Evolutionary conservation across 305 asterid species (phyloP), one percentile per base, ranked within the genome.

Genomic region (Solanum aculeatissimum): DNA sequence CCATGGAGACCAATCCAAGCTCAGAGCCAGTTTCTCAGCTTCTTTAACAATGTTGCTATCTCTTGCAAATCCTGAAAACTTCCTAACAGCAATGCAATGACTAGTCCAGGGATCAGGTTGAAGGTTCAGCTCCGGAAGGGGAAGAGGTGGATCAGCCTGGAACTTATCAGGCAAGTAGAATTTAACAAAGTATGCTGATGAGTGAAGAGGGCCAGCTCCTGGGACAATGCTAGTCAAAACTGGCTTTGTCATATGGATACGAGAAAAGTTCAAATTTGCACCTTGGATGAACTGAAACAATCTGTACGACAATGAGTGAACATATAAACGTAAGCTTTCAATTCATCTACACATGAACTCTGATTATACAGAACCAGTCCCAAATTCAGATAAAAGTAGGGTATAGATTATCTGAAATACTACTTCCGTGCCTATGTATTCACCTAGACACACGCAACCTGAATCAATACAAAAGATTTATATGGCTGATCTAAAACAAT

Each of bases 221-320:
- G 97, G 97, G 86, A 92, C 97, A 6, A 91, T 87, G 92, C 98
- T 95, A 10, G 98, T 94, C 86, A 95, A 85, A 86, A 95, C 89
- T 8, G 98, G 98, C 79, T 86, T 89, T 1, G 97, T 94, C 91
- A 95, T 89, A n/a, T 91, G 82, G 53, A 95, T 84, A 83, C 98
- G 90, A 2, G 98, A 91, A 45, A 14, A 86, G 91, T 95, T 95
- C 86, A 95, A 83, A 87, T 95, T 95, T 85, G 98, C 98, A 11
- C 98, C 98, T 91, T 95, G 92, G 60, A 89, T 92, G 79, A 86
- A 95, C 86, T 95, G 94, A 84, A 94, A 95, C 81, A 95, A 89
- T 86, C 98, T 95, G 91, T 75, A 51, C 19, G 19, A 78, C 7
- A 51, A 53, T 29, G 82, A 53, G 25, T 18, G 0, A 53, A 29